These are phyloP conservation scores for Cystobasidiopsis lactophilus DNA, from an alignment of 768 basidiomycete species.

Conservation along the genomic window DNA sequence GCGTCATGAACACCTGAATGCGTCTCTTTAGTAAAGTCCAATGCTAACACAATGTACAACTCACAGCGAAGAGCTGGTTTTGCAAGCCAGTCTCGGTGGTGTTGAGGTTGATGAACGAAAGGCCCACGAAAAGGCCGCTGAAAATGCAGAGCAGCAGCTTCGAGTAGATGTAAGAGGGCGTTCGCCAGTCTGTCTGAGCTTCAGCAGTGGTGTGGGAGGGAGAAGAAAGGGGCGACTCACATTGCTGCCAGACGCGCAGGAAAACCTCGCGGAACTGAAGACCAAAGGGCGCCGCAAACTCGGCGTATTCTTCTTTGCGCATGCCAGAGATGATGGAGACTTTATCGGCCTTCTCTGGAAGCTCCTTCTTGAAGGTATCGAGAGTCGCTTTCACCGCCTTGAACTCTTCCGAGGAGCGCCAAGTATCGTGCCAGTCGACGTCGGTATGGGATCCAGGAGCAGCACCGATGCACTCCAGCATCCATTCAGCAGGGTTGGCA, in stretches of 20 bases:
- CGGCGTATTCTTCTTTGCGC: slow-evolving; percentile 9
- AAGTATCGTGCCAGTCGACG: slow-evolving; percentile 68
- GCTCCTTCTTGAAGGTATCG: slow-evolving; percentile 26
- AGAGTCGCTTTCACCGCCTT: slow-evolving; percentile 29
- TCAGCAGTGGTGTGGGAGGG: too few species aligned
- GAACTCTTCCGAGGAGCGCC: slow-evolving; percentile 51
- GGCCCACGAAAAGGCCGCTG: slow-evolving; percentile 8
- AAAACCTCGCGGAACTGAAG: slow-evolving; percentile 3
- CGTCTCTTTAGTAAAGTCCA: too few species aligned
- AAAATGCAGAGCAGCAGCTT: slow-evolving; percentile 1
- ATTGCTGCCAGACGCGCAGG: slow-evolving; percentile 24
- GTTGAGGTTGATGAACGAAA: slow-evolving; percentile 24
- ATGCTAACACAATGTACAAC: too few species aligned
- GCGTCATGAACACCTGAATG: slow-evolving; percentile 24
- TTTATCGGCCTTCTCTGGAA: slow-evolving; percentile 20
- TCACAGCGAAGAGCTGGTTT: slow-evolving; percentile 23
- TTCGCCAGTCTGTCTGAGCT: too few species aligned
- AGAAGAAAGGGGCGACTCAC: too few species aligned
- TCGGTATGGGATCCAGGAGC: slow-evolving; percentile 38
- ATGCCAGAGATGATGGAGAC: slow-evolving; percentile 15
- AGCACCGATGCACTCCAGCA: slow-evolving; percentile 33
- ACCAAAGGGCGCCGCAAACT: slow-evolving; percentile 2
- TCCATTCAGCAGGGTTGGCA: slow-evolving; percentile 23
- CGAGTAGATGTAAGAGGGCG: slow-evolving; percentile 22
- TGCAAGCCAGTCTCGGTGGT: slow-evolving; percentile 23